These are phyloP conservation scores for Xylariaceae sp. DNA, from an alignment of 2,329 filamentous ascomycete genomes.

Conservation along the genomic window DNA sequence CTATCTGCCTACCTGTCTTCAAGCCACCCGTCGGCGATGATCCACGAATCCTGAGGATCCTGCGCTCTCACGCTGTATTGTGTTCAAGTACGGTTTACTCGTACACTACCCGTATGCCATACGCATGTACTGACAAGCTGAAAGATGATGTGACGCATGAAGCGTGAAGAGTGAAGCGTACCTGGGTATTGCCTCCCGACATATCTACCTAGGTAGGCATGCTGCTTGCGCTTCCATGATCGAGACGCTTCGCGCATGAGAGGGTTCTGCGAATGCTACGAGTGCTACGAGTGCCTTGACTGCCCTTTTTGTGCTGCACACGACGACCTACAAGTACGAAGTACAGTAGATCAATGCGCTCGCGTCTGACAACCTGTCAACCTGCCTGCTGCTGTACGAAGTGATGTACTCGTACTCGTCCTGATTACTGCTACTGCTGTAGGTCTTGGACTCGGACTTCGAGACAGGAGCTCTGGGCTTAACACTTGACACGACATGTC, in stretches of 20 bases:
- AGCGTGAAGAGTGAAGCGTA: background rate
- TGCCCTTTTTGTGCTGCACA: background rate
- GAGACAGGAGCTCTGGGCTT: background rate
- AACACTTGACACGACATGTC: conserved; percentile 3
- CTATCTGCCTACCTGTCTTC: background rate
- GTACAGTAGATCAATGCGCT: background rate
- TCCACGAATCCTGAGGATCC: background rate
- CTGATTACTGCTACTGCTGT: background rate
- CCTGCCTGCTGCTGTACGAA: too few relatives aligned
- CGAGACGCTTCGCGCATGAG: background rate
- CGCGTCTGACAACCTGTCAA: background rate
- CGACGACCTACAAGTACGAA: background rate
- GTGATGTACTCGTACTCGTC: too few relatives aligned
- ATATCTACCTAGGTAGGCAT: too few relatives aligned
- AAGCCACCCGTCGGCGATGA: conserved; percentile 4
- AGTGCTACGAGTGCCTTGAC: too few relatives aligned
- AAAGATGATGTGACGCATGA: background rate
- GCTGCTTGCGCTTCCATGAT: background rate
- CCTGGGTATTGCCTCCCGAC: background rate
- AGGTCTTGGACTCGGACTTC: background rate
- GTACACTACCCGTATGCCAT: background rate
- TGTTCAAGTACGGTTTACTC: too few relatives aligned
- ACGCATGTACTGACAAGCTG: background rate
- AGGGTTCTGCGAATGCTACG: too few relatives aligned
- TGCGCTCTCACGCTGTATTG: background rate